A percentile compares a stretch with the other conserved stretches of the same genome.
Conservation (phyloP, 2,329 filamentous ascomycete species). For the Magnaporthiopsis rhizophila region DNA sequence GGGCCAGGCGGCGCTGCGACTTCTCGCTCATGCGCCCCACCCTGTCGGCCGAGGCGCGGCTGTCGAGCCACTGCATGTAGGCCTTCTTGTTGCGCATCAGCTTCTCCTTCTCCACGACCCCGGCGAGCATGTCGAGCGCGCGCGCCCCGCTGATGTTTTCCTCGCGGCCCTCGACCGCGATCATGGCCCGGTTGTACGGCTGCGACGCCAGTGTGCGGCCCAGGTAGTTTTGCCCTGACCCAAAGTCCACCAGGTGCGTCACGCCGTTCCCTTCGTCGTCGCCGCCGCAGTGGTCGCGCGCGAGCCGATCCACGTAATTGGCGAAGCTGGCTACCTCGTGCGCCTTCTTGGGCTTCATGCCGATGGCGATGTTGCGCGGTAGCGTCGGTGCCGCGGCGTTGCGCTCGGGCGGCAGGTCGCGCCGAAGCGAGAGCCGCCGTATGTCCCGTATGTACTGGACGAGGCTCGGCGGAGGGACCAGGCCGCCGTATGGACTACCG, state of each 20-base stretch:
- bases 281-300: slow-evolving; percentile 43
- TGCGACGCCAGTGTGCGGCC: slow-evolving; percentile 77
- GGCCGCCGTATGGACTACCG: slow-evolving; percentile 4
- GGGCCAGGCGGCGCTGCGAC: slow-evolving; percentile 26
- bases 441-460: slow-evolving; percentile 66
- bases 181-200: slow-evolving; percentile 78
- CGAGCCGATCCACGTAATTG: slow-evolving; percentile 63
- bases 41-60: slow-evolving; percentile 24
- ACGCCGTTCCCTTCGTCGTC: slow-evolving; percentile 35
- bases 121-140: slow-evolving; percentile 75
- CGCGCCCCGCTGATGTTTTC: slow-evolving; percentile 82
- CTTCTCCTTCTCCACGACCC: slow-evolving; percentile 63
- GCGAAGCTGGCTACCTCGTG: slow-evolving; percentile 92
- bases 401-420: slow-evolving; percentile 43
- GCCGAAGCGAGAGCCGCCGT: slow-evolving; percentile 57
- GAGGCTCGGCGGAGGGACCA: slow-evolving; percentile 45
- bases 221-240: slow-evolving; percentile 93
- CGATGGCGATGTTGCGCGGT: slow-evolving; percentile 66
- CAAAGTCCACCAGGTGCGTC: slow-evolving; percentile 90
- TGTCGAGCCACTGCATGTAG: slow-evolving; percentile 47
- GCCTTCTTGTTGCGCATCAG: slow-evolving; percentile 79
- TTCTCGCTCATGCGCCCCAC: slow-evolving; percentile 32
- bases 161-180: slow-evolving; percentile 83
- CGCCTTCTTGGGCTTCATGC: slow-evolving; percentile 93
- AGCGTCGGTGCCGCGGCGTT: slow-evolving; percentile 26